Evolutionary conservation across 2,329 filamentous ascomycete species (phyloP), one percentile per base, ranked within the genome.

Genomic region (Diplocarpon mali): DNA sequence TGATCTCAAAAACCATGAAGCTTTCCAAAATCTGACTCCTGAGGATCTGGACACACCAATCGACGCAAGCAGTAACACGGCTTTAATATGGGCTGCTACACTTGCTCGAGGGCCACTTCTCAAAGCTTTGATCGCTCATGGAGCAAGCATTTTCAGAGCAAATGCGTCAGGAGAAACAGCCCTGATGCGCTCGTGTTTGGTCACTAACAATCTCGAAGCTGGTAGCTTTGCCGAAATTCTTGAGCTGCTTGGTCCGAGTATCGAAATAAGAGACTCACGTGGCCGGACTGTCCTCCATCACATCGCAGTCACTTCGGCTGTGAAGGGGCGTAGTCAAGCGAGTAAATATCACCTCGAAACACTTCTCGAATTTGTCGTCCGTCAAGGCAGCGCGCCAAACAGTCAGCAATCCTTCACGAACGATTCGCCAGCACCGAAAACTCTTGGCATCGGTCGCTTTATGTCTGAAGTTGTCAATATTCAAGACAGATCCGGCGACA

Each of bases 401-500:
- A 75, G 69, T 56, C 74, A 75, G 54, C 62, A 65, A 44, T 55
- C 53, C 12, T 57, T 59, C 35, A 51, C 36, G 38, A 64, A 48
- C 35, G 52, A 49, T 14, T 45, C 49, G n/a, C 41, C 51, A 12
- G 37, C 53, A 6, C 42, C 50, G 12, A 52, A 54, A 31, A 53
- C 58, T 10, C 93, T 96, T 65, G 86, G 84, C 17, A 74, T 98
- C 42, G 89, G 86, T 27, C 80, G 87, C 31, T 98, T 98, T 66
- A 93, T 98, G 76, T 86, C 84, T 39, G 89, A 96, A 60, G 93
- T 98, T 63, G 90, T 98, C 48, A 96, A 98, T 57, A 83, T 89
- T 0, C 85, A 90, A 57, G 92, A 98, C 64, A 88, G 89, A 57
- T 84, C 85, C 29, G 92, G 92, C 0, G 94, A 98, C 60, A 98